phyloP scores from a whole-genome alignment of 345 rosid species.

The Ailanthus altissimus region DNA sequence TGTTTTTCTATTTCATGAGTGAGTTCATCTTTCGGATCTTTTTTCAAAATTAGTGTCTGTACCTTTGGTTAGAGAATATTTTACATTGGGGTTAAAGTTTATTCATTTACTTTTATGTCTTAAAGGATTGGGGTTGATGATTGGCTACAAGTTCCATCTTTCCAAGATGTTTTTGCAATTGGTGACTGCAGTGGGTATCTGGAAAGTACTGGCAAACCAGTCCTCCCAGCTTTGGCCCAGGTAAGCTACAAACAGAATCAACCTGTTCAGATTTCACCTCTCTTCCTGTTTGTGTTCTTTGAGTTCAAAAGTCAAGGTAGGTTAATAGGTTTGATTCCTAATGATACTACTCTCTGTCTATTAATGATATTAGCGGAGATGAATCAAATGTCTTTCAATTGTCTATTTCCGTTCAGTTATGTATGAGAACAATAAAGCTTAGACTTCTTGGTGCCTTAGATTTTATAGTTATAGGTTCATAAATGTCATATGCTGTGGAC shows the following conservation, averaged over 20 bases:
- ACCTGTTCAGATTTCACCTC: conserved; percentile 1
- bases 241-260: conserved; percentile 27
- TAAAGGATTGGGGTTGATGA: conserved; percentile 84
- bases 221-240: conserved; percentile 97
- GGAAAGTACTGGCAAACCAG: conserved; percentile 76
- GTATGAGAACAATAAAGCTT: not conserved
- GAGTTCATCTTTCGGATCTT: not conserved
- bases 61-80: not conserved
- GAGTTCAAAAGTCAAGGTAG: not conserved
- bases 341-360: not conserved
- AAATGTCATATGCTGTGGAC: not conserved
- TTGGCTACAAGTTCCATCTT: conserved; percentile 83
- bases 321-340: not conserved
- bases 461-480: not conserved
- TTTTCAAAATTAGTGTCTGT: not conserved
- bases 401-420: not conserved
- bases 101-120: not conserved
- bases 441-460: not conserved
- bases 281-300: not conserved
- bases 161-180: conserved; percentile 78
- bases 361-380: not conserved
- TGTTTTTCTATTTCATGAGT: not conserved
- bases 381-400: not conserved
- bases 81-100: not conserved
- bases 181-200: conserved; percentile 98